Evolutionary conservation across 768 basidiomycete species (phyloP).

Genomic region (Hysterangium stoloniferum): DNA sequence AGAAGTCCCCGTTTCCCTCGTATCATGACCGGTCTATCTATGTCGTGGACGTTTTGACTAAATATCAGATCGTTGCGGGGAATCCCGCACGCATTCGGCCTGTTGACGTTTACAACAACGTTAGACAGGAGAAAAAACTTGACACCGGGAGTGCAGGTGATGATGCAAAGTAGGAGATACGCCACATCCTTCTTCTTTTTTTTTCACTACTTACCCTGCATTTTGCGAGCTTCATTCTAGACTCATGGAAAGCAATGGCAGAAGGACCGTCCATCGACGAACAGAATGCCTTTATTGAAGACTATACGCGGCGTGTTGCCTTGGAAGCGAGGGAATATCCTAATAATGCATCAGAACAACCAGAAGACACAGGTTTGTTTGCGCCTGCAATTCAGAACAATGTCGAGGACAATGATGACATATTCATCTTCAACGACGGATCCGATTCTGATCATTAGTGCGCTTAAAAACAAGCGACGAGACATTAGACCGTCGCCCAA

Average conservation of each 20-base stretch:
- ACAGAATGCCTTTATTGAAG: not conserved
- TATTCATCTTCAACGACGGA: not conserved
- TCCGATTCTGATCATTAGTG: not conserved
- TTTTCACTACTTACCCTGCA: not conserved
- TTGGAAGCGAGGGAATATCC: not conserved
- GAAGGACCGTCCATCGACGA: conserved; percentile 7
- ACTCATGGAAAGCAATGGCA: conserved; percentile 10
- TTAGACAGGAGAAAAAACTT: not conserved
- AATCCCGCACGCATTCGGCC: not conserved
- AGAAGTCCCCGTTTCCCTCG: not conserved
- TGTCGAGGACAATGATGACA: not conserved
- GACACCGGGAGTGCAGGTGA: not conserved
- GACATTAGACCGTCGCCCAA: too few relatives aligned
- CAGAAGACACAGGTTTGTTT: not conserved
- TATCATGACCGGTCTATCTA: not conserved
- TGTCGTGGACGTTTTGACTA: not conserved
- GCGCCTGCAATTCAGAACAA: too few relatives aligned
- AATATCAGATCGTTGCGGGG: not conserved
- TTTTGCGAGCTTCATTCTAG: conserved; percentile 4
- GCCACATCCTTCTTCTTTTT: not conserved
- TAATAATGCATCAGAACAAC: not conserved
- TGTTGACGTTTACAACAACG: not conserved
- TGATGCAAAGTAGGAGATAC: conserved; percentile 3
- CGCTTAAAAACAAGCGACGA: too few relatives aligned
- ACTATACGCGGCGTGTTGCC: not conserved